Base-by-base conservation (phyloP, 2,329 filamentous ascomycete genomes). In the Gyromitra esculenta region DNA sequence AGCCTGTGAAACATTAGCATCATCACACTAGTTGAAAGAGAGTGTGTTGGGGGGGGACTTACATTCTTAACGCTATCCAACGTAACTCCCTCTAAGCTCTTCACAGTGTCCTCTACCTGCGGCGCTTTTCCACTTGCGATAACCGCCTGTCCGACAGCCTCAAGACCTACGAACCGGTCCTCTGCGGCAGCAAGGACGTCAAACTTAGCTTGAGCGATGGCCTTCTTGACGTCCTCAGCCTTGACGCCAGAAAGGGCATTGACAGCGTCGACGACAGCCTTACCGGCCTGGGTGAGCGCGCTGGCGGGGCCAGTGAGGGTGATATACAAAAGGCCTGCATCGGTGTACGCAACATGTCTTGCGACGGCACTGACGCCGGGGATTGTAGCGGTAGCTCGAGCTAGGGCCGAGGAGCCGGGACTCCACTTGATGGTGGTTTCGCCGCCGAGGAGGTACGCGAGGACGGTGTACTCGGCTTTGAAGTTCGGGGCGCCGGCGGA, bases 361-460 rank as follows among this genome's bases (percentile, higher is more conserved):
- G 95, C 93, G 48, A 89, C 87, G 82, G 93, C 89, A 66, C 87
- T 88, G 79, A 92, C 89, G 80, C 90, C 89, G 48, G 90, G 87
- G 82, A 89, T 86, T 59, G 88, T 87, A 78, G 90, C 87, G 73
- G 90, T 88, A 77, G 91, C 91, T 87, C 97, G 94, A 83, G 92
- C 88, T 77, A 99, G 89, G 78, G 97, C 88, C 76, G 92, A 95
- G 88, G 97, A 98, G 81, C 96, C 96, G 79, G 93, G 86, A 67
- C 93, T 91, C 95, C 95, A 99, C 88, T 98, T 99, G 87, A 98
- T 94, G 85, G 87, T 91, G 70, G 94, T 92, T 85, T 96, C 86
- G 78, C 95, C 96, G 82, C 96, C 96, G 67, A 99, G 91, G 21
- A 99, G 90, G 79, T 94, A 90, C 74, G 92, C 90, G 73, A 99